phyloP scores from a whole-genome alignment of 179 eudicot species.

The Drosera spatulata region DNA sequence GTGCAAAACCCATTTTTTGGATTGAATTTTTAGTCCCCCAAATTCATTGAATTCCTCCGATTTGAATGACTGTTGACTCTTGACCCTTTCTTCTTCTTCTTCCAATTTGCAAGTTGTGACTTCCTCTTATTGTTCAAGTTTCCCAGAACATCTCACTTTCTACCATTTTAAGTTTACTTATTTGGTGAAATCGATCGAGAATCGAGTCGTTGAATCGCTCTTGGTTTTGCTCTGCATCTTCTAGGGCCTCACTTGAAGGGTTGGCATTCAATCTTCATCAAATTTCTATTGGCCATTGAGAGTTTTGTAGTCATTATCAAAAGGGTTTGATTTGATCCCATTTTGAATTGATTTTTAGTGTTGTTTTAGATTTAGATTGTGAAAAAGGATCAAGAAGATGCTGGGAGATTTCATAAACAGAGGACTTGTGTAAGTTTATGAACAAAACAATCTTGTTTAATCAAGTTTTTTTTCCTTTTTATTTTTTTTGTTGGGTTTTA shows the following conservation, averaged over 20 bases:
- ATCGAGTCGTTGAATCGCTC: not conserved
- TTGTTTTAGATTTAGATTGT: not conserved
- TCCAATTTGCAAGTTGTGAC: slow-evolving; percentile 15
- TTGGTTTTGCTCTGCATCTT: not conserved
- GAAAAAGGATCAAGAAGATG: slow-evolving; percentile 28
- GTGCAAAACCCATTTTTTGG: not conserved
- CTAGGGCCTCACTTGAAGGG: not conserved
- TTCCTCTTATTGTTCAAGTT: slow-evolving; percentile 12
- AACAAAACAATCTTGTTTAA: not conserved
- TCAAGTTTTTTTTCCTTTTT: not conserved
- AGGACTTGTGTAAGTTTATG: slow-evolving; percentile 49
- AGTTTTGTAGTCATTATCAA: not conserved
- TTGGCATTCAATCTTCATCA: not conserved
- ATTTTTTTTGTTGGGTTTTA: not conserved
- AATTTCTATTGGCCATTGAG: not conserved
- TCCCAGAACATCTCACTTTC: slow-evolving; percentile 16
- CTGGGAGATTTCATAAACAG: slow-evolving; percentile 69
- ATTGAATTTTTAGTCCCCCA: not conserved
- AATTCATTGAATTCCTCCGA: slow-evolving; percentile 4
- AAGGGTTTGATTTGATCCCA: not conserved
- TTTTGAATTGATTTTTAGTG: slow-evolving; percentile 4
- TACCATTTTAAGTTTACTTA: not conserved
- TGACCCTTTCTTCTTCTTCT: not conserved
- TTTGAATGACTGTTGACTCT: too few relatives aligned
- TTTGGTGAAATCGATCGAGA: not conserved